Percentiles rank a stretch among this genome's conserved stretches.
Conservation (phyloP, 1,139 yeast genomes). For the Wickerhamiella pararugosa region DNA sequence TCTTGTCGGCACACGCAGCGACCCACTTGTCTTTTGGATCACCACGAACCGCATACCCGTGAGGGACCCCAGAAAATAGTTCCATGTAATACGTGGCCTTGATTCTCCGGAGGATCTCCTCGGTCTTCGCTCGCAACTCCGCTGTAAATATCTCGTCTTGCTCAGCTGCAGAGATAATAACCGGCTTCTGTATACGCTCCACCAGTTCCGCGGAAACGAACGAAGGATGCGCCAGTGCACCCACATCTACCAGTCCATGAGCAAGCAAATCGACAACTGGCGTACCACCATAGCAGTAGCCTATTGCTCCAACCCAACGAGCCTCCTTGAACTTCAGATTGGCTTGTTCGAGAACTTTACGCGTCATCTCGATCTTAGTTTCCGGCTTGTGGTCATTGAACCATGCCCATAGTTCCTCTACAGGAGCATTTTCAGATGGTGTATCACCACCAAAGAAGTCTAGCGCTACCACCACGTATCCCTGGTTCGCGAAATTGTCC, state of each 20-base stretch:
- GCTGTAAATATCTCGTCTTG: conserved; percentile 44
- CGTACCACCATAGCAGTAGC: conserved; percentile 81
- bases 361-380: conserved; percentile 30
- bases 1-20: conserved; percentile 57
- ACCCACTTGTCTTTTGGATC: conserved; percentile 40
- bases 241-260: conserved; percentile 36
- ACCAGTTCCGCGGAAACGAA: conserved; percentile 51
- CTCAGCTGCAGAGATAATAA: conserved; percentile 61
- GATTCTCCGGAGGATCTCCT: conserved; percentile 36
- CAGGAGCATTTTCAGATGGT: conserved; percentile 20
- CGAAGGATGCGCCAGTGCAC: conserved; percentile 74
- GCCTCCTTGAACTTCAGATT: conserved; percentile 33
- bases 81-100: conserved; percentile 43
- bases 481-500: conserved; percentile 48
- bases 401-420: conserved; percentile 34
- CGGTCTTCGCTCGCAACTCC: conserved; percentile 48
- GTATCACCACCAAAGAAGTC: conserved; percentile 53
- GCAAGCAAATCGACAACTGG: conserved; percentile 41
- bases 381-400: conserved; percentile 36
- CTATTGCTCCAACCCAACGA: conserved; percentile 43
- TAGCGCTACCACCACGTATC: conserved; percentile 55
- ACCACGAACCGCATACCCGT: conserved; percentile 71
- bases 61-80: conserved; percentile 45
- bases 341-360: conserved; percentile 31
- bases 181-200: conserved; percentile 41